Percentiles rank a stretch among this genome's conserved stretches.
Evolutionary conservation across 306 rosid species (phyloP).

Genomic region (Vicia villosa): DNA sequence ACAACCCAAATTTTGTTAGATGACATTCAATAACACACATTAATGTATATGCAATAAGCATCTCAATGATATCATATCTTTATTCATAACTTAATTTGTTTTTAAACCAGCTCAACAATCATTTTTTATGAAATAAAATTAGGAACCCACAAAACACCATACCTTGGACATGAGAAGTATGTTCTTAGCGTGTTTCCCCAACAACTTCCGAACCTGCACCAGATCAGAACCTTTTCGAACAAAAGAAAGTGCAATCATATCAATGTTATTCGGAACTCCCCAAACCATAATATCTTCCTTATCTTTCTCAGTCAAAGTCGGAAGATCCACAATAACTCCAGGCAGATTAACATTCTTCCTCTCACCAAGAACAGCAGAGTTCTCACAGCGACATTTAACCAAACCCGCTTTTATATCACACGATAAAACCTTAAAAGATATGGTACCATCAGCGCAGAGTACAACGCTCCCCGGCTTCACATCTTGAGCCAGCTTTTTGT

Average conservation of each 20-base stretch:
- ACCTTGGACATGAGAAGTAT: conserved; percentile 97
- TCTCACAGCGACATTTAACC: conserved; percentile 87
- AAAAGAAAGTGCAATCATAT: conserved; percentile 95
- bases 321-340: conserved; percentile 92
- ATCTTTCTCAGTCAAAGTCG: conserved; percentile 91
- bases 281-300: conserved; percentile 82
- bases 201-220: conserved; percentile 76
- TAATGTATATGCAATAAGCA: background rate
- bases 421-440: conserved; percentile 72
- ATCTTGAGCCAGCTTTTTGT: conserved; percentile 88
- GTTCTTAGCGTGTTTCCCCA: conserved; percentile 80
- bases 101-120: conserved; percentile 3
- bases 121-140: background rate
- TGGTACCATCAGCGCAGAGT: conserved; percentile 94
- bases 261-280: conserved; percentile 92
- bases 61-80: conserved; percentile 19
- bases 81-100: background rate
- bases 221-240: conserved; percentile 97
- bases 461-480: conserved; percentile 86
- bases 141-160: conserved; percentile 23
- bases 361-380: conserved; percentile 91
- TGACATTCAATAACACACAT: conserved; percentile 15
- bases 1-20: conserved; percentile 1
- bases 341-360: conserved; percentile 97
- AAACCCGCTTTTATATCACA: conserved; percentile 67